Evolutionary conservation across 352 stramenopile species (phyloP), one percentile per base, ranked within the genome.

Genomic region (Pythium coloratum): DNA sequence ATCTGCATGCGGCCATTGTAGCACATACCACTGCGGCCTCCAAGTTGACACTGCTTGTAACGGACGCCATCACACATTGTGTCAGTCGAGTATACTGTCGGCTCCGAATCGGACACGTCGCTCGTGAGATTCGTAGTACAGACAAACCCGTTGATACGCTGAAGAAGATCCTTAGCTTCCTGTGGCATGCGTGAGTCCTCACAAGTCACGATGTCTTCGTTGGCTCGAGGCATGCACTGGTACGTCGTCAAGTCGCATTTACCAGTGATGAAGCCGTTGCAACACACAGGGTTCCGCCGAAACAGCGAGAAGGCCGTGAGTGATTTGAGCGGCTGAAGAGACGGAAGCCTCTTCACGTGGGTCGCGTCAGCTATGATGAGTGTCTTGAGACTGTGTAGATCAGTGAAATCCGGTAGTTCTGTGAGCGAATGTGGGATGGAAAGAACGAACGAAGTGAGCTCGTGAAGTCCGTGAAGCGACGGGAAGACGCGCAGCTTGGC

Each of bases 1-100:
- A 67, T 56, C 51, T 66, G 55, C 67, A 74, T 74, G 3, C 67
- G 53, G 0, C 26, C 33, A 18, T 64, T 70, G 58, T 60, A 70
- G 58, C 67, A 74, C 8, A 75, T 71, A n/a, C 68, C 68, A 1
- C 20, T 44, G 36, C 3, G 12, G 5, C 36, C 51, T 2, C 38
- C 42, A 0, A 67, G 3, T 1, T 40, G 20, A 50, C 68, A 75
- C 30, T 75, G 50, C 16, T 53, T 51, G 24, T 57, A 75, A 38
- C 61, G 24, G 8, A 74, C 53, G 13, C 68, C 68, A 18, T 62
- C 68, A 28, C 68, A 75, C 1, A n/a, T 16, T 1, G 13, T 44
- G 24, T 75, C 68, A 4, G 57, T 69, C 8, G 59, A 64, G 3
- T 58, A n/a, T 0, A 2, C 18, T 12, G 62, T 59, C 5, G 63